Base-by-base conservation (phyloP, 1,284 basidiomycete species). In the Trichosporon sp. region DNA sequence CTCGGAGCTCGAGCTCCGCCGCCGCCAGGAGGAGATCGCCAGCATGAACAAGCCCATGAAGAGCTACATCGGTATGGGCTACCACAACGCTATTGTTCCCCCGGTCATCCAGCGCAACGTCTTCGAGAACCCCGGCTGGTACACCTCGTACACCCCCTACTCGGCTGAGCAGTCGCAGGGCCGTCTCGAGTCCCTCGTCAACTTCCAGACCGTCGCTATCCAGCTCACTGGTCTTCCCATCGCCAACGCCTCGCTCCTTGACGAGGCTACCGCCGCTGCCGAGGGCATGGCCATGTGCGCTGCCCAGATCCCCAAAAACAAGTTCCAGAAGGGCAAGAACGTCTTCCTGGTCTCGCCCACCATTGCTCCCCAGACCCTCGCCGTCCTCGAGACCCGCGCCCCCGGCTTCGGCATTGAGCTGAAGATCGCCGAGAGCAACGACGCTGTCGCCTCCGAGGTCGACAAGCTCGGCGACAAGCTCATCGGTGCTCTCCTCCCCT, bases 1-100 rank as follows among this genome's bases (percentile, higher is more conserved):
- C 64, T 92, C 90, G 78, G 96, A 99, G 81, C 87, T 89, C 14
- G 89, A 99, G 82, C 84, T 99, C 44, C 84, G 88, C 61, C 81
- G 83, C 49, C 84, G 91, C 59, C 93, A 90, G 2, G 88, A 88
- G 74, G 85, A 87, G 72, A 83, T 98, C 25, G 93, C 88, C 19
- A 81, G 77, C 32, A 84, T 87, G 79, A 98, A 99, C 82, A 87
- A 88, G 80, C 82, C 86, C 8, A 89, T 89, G 81, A 92, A 90
- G 84, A 94, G 88, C 74, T 95, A 93, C 78, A 99, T 98, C 76
- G 95, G 95, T 49, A 93, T 97, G 93, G 95, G 95, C 13, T 98
- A 99, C 81, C 91, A 95, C 77, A 90, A 89, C 74, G 92, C 94
- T 19, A 91, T 95, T 33, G 91, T 95, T 4, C 94, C 94, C 7